phyloP scores from a whole-genome alignment of 176 grass and related monocot genomes.

The Ananas comosus region DNA sequence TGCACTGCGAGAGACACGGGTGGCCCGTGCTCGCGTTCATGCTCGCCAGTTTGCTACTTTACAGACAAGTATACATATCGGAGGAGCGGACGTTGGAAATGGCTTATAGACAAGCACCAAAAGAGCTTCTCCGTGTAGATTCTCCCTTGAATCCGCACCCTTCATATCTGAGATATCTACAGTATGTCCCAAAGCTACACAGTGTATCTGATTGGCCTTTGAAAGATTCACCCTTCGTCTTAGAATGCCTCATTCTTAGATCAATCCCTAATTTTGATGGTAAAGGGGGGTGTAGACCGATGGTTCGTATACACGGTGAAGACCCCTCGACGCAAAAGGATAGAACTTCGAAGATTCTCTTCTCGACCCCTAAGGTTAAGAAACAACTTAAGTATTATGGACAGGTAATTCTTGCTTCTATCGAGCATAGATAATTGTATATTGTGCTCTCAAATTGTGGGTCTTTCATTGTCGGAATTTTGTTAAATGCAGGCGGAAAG shows the following conservation, averaged over 20 bases:
- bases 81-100: slow-evolving; percentile 32
- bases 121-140: slow-evolving; percentile 17
- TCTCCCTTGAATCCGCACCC: slow-evolving; percentile 30
- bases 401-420: slow-evolving; percentile 27
- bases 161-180: slow-evolving; percentile 50
- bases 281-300: slow-evolving; percentile 32
- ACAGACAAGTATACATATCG: slow-evolving; percentile 18
- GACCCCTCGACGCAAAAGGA: slow-evolving; percentile 1
- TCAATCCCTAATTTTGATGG: slow-evolving; percentile 44
- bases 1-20: slow-evolving; percentile 36
- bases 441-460: not conserved
- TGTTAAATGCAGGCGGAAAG: slow-evolving; percentile 19
- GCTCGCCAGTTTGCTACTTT: slow-evolving; percentile 35
- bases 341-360: slow-evolving; percentile 14
- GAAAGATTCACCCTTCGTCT: slow-evolving; percentile 13
- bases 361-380: slow-evolving; percentile 29
- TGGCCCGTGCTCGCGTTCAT: slow-evolving; percentile 42
- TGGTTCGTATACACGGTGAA: slow-evolving; percentile 26
- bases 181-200: slow-evolving; percentile 31
- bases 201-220: slow-evolving; percentile 6
- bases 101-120: slow-evolving; percentile 32
- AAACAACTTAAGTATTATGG: slow-evolving; percentile 31
- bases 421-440: not conserved
- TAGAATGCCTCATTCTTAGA: slow-evolving; percentile 52
- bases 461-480: not conserved